Percentiles rank a stretch among this genome's conserved stretches.
Conservation (phyloP, 1,284 basidiomycete genomes). For the Tetrapyrgos nigripes region DNA sequence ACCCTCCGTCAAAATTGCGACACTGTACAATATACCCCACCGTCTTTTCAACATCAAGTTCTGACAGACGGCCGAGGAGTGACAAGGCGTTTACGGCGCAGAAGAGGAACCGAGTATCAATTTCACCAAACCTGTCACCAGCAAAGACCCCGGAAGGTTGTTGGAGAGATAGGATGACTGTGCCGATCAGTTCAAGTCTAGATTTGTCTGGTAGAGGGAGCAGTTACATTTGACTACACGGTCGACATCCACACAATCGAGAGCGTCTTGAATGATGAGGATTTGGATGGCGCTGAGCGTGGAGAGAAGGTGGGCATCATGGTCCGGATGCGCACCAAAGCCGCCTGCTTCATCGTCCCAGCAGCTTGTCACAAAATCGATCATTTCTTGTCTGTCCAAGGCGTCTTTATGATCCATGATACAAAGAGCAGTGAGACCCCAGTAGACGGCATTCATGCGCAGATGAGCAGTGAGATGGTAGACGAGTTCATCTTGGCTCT, state of each 20-base stretch:
- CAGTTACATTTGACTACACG: conserved; percentile 79
- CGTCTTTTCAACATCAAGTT: conserved; percentile 69
- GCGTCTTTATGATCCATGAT: conserved; percentile 83
- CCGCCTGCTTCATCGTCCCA: conserved; percentile 94
- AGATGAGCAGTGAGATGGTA: conserved; percentile 96
- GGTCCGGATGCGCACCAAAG: conserved; percentile 91
- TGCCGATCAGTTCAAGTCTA: background rate
- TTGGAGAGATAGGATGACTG: conserved; percentile 87
- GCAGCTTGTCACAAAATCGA: conserved; percentile 92
- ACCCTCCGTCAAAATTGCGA: conserved; percentile 96
- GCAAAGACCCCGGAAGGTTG: conserved; percentile 88
- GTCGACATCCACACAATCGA: conserved; percentile 73
- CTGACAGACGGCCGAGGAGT: conserved; percentile 75
- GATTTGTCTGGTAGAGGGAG: conserved; percentile 4
- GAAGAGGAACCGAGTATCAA: conserved; percentile 92
- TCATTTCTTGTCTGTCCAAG: conserved; percentile 82
- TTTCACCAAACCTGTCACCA: conserved; percentile 91
- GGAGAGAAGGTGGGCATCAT: conserved; percentile 90
- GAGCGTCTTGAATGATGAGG: conserved; percentile 83
- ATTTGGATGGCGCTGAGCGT: conserved; percentile 95
- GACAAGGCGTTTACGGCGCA: conserved; percentile 86
- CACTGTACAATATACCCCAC: conserved; percentile 80
- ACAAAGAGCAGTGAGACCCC: conserved; percentile 90
- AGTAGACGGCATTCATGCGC: conserved; percentile 96
- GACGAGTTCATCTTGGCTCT: conserved; percentile 87